Evolutionary conservation across 2,329 filamentous ascomycete genomes (phyloP), one percentile per base, ranked within the genome.

Genomic region (Colletotrichum lini): DNA sequence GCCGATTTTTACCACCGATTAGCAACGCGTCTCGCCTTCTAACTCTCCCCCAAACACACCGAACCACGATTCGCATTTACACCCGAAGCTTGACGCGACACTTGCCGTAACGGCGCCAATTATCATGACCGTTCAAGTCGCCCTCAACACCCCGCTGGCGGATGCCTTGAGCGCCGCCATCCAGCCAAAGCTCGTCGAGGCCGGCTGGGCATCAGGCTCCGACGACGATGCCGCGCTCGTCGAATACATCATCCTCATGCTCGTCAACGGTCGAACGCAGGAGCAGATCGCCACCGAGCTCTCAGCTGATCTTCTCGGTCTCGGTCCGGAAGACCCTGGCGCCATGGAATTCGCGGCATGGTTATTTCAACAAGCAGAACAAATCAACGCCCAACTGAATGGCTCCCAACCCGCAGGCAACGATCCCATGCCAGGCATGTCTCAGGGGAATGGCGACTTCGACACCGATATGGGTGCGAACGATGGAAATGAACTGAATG

Each of bases 161-260:
- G 90, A 95, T 76, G 93, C 94, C 74, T 90, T 99, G 65, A 94
- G 93, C 80, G 86, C 87, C 76, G 92, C 92, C 52, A 95, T 98
- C 74, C 94, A 96, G 82, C 93, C 94, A 42, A 98, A 98, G 85
- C 87, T 99, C 69, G 90, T 94, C 70, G 96, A 99, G 83, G 92
- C 95, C 75, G 96, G 95, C 77, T 98, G 96, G 96, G 95, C 91
- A 73, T 91, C 93, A 40, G 92, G 92, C 75, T 93, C 92, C 73
- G 84, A 84, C 67, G 93, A 94, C 76, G 94, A 96, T 81, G 92
- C 92, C 30, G 94, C 94, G 47, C 89, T 99, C 71, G 92, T 95
- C 71, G 96, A 99, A 84, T 99, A 98, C 84, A 96, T 99, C 75
- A 93, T 98, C 70, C 90, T 98, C 74, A 98, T 98, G 96, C 89